Evolutionary conservation across 2,329 filamentous ascomycete genomes (phyloP).

Genomic region (Xylaria multiplex): DNA sequence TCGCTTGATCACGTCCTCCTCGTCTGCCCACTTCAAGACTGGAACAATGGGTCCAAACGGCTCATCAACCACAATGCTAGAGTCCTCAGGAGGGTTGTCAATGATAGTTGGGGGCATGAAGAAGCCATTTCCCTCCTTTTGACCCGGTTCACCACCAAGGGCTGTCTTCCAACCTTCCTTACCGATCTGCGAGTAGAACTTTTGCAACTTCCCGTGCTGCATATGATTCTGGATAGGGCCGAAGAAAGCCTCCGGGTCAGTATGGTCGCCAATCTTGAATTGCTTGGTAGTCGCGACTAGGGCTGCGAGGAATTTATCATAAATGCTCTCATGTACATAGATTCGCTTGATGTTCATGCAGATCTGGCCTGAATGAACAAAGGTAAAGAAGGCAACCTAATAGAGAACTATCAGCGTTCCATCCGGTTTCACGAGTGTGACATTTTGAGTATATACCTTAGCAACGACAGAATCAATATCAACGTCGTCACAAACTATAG

Average conservation of each 20-base stretch:
- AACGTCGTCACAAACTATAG: constrained; percentile 67
- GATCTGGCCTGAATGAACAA: constrained; percentile 62
- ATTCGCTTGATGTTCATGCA: constrained; percentile 61
- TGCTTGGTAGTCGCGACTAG: constrained; percentile 51
- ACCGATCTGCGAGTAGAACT: constrained; percentile 41
- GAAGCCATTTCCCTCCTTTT: constrained; percentile 27
- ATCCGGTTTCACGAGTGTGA: too few species aligned
- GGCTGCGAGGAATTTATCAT: constrained; percentile 55
- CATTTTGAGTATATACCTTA: background rate
- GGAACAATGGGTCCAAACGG: constrained; percentile 54
- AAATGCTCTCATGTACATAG: constrained; percentile 65
- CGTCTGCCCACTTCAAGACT: constrained; percentile 54
- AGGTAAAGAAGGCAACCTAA: constrained; percentile 51
- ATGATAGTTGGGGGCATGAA: constrained; percentile 41
- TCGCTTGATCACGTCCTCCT: constrained; percentile 56
- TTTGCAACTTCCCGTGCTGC: constrained; percentile 41
- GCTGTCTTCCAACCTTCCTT: constrained; percentile 37
- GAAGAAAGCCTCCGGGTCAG: constrained; percentile 13
- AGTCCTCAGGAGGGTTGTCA: constrained; percentile 41
- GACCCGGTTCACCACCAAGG: constrained; percentile 23
- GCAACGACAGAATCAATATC: constrained; percentile 49
- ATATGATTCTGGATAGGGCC: constrained; percentile 39
- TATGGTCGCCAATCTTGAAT: constrained; percentile 14
- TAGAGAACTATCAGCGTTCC: background rate
- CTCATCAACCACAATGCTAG: constrained; percentile 40